Conservation (phyloP, 192 early-diverging fungal species). For the Paraglomus occultum region DNA sequence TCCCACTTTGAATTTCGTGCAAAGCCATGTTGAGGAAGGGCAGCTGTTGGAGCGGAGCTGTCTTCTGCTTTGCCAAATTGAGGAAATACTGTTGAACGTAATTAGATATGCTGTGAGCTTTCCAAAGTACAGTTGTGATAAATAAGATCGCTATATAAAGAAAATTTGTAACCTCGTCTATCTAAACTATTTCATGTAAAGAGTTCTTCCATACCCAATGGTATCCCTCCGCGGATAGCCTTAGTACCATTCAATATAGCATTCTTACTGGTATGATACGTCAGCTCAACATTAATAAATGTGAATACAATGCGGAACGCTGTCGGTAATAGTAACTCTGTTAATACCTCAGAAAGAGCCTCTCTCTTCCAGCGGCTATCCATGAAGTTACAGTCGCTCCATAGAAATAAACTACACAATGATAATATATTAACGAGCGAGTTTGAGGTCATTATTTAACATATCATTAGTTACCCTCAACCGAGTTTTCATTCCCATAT, state of each 20-base stretch:
- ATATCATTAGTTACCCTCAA: slow-evolving; percentile 2
- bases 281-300: background rate
- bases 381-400: slow-evolving; percentile 95
- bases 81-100: slow-evolving; percentile 64
- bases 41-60: slow-evolving; percentile 35
- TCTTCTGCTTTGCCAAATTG: slow-evolving; percentile 66
- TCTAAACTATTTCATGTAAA: background rate
- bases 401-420: slow-evolving; percentile 34
- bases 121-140: background rate
- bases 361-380: slow-evolving; percentile 70
- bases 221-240: slow-evolving; percentile 85
- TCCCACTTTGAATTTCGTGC: slow-evolving; percentile 60
- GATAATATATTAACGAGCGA: background rate
- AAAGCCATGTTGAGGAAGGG: slow-evolving; percentile 73
- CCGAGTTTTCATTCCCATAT: background rate
- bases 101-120: background rate
- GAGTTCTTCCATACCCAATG: slow-evolving; percentile 41
- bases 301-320: background rate
- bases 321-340: background rate
- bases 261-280: slow-evolving; percentile 54
- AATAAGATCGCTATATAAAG: background rate
- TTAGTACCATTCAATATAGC: slow-evolving; percentile 86
- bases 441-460: background rate
- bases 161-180: background rate
- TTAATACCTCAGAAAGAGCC: slow-evolving; percentile 79